phyloP scores from a whole-genome alignment of 2,329 filamentous ascomycete genomes.

The Keithomyces neogunnii region DNA sequence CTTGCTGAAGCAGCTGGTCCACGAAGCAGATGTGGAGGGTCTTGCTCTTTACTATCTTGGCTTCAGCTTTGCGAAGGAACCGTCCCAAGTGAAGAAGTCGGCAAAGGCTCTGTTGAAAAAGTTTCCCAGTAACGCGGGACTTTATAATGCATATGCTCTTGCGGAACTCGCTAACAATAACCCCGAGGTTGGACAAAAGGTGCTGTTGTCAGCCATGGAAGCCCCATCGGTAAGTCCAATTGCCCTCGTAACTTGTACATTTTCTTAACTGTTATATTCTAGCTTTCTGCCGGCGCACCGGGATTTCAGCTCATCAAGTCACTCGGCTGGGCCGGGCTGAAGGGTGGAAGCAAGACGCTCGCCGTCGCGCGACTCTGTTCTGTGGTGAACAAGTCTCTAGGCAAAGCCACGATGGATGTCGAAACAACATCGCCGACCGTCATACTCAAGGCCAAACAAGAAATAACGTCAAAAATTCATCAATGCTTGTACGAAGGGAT shows the following conservation, averaged over 20 bases:
- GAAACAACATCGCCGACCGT: constrained; percentile 23
- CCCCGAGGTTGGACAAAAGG: constrained; percentile 47
- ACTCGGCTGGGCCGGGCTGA: constrained; percentile 62
- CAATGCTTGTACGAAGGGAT: constrained; percentile 44
- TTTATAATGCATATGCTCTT: constrained; percentile 75
- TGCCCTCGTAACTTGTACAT: neutral
- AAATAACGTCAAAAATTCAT: constrained; percentile 45
- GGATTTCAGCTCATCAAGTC: constrained; percentile 44
- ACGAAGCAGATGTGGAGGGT: constrained; percentile 20
- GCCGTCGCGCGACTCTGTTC: constrained; percentile 33
- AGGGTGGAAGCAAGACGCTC: constrained; percentile 20
- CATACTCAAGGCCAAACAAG: constrained; percentile 45
- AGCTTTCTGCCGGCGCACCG: constrained; percentile 13
- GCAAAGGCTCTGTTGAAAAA: constrained; percentile 68
- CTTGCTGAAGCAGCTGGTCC: constrained; percentile 50
- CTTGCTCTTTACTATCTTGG: constrained; percentile 65
- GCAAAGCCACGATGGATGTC: constrained; percentile 4
- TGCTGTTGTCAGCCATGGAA: constrained; percentile 56
- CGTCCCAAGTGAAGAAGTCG: constrained; percentile 51
- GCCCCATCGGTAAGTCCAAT: constrained; percentile 21
- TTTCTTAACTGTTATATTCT: neutral
- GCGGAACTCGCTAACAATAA: constrained; percentile 57
- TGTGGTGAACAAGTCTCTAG: constrained; percentile 22
- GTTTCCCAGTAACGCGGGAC: constrained; percentile 49
- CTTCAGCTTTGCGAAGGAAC: constrained; percentile 50